Conservation (phyloP, 257 asterid genomes). For the Buddleja alternifolia region DNA sequence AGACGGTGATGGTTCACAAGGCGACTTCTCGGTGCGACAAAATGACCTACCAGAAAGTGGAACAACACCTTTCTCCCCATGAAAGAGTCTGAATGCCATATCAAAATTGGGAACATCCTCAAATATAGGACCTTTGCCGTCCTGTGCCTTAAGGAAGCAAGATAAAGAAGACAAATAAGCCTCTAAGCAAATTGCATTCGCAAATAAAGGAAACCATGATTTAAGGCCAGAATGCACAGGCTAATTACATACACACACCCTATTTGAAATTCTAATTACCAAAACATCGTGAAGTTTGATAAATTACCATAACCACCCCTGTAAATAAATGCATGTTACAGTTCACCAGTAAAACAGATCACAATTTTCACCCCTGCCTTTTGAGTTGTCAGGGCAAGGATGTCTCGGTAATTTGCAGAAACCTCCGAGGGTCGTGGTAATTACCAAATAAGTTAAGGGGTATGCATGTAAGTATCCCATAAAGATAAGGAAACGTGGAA, state of each 20-base stretch:
- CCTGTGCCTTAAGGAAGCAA: constrained; percentile 48
- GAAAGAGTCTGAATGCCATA: constrained; percentile 87
- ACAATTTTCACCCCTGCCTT: too few species aligned
- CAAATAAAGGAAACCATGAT: neutral
- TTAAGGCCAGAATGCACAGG: too few species aligned
- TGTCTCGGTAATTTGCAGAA: too few species aligned
- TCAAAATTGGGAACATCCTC: constrained; percentile 97
- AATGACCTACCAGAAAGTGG: constrained; percentile 75
- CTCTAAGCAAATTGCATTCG: constrained; percentile 11
- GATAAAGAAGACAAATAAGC: constrained; percentile 14
- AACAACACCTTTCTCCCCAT: constrained; percentile 90
- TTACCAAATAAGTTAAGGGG: neutral
- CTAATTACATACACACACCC: neutral
- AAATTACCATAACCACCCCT: too few species aligned
- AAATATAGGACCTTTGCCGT: constrained; percentile 85
- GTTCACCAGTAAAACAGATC: too few species aligned
- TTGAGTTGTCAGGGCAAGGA: too few species aligned
- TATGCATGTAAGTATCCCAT: neutral
- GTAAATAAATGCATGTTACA: too few species aligned
- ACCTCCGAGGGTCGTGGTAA: too few species aligned
- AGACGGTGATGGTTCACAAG: constrained; percentile 49
- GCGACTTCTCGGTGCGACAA: constrained; percentile 43
- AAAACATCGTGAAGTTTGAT: too few species aligned
- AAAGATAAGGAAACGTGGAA: neutral
- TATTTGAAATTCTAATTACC: too few species aligned